Evolutionary conservation across 2,329 filamentous ascomycete genomes (phyloP).

Genomic region (Chaetomium sp.): DNA sequence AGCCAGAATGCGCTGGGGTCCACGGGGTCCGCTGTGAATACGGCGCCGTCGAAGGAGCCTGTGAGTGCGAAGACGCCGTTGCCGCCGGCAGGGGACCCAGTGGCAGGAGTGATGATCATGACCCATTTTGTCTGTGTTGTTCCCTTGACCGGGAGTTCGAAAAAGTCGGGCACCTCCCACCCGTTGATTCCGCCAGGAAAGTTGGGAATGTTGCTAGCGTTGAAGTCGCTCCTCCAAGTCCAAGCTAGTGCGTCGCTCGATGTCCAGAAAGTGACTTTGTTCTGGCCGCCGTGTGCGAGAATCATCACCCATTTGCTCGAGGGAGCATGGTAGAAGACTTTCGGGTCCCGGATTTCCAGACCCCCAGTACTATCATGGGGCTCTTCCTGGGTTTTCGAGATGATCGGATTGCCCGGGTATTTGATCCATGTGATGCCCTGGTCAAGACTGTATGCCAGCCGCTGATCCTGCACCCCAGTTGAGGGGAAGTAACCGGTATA

Average conservation of each 20-base stretch:
- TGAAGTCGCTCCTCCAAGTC: slow-evolving; percentile 17
- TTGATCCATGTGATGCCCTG: slow-evolving; percentile 15
- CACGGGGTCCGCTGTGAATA: slow-evolving; percentile 11
- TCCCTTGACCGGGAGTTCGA: slow-evolving; percentile 11
- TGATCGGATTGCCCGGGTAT: slow-evolving; percentile 9
- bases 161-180: slow-evolving; percentile 16
- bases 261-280: slow-evolving; percentile 15
- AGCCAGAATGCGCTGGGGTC: slow-evolving; percentile 11
- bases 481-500: slow-evolving; percentile 10
- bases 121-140: slow-evolving; percentile 11
- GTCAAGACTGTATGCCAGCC: slow-evolving; percentile 15
- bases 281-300: slow-evolving; percentile 14
- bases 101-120: slow-evolving; percentile 13
- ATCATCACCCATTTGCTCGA: slow-evolving; percentile 12
- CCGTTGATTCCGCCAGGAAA: slow-evolving; percentile 6
- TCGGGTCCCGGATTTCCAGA: slow-evolving; percentile 12
- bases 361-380: slow-evolving; percentile 5
- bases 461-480: slow-evolving; percentile 12
- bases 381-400: slow-evolving; percentile 8
- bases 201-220: slow-evolving; percentile 1
- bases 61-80: slow-evolving; percentile 17
- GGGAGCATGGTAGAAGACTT: slow-evolving; percentile 13
- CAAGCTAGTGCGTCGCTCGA: slow-evolving; percentile 6
- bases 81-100: slow-evolving; percentile 4
- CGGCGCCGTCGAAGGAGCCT: slow-evolving; percentile 6